These are phyloP conservation scores for Letharia columbiana DNA, from an alignment of 495 filamentous ascomycete genomes.

Conservation along the genomic window DNA sequence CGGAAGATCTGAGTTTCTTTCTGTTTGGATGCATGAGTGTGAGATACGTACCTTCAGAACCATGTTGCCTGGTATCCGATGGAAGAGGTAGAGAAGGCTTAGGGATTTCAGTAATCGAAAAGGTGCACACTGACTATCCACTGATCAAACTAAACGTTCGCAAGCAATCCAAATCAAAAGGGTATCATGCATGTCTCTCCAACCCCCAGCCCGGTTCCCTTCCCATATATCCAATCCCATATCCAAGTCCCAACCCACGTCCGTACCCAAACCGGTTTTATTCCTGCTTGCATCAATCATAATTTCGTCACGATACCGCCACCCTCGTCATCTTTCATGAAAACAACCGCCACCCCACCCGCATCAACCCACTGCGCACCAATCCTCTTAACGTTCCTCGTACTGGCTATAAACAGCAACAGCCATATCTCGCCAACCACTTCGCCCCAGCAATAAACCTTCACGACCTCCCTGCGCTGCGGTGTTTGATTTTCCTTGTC, in stretches of 20 bases:
- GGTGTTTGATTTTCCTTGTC: conserved; percentile 20
- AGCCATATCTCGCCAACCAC: conserved; percentile 55
- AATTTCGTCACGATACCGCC: neutral
- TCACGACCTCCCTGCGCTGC: conserved; percentile 30
- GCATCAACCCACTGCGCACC: conserved; percentile 52
- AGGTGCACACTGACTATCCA: neutral
- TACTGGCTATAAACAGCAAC: conserved; percentile 55
- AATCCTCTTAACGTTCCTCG: conserved; percentile 44
- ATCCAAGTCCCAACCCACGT: neutral
- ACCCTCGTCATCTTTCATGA: conserved; percentile 27
- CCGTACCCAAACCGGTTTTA: neutral
- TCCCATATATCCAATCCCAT: neutral
- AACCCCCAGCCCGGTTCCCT: neutral
- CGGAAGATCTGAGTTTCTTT: neutral
- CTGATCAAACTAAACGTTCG: neutral
- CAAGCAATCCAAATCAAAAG: neutral
- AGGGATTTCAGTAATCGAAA: neutral
- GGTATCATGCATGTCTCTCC: conserved; percentile 2
- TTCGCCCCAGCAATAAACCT: conserved; percentile 60
- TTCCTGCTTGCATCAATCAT: conserved; percentile 4
- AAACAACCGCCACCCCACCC: conserved; percentile 41
- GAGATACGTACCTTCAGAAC: conserved; percentile 7
- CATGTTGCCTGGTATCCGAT: neutral
- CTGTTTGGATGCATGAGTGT: conserved; percentile 8
- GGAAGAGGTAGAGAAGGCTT: neutral